Evolutionary conservation across 1,284 basidiomycete genomes (phyloP).

Genomic region (Marasmius sp.): DNA sequence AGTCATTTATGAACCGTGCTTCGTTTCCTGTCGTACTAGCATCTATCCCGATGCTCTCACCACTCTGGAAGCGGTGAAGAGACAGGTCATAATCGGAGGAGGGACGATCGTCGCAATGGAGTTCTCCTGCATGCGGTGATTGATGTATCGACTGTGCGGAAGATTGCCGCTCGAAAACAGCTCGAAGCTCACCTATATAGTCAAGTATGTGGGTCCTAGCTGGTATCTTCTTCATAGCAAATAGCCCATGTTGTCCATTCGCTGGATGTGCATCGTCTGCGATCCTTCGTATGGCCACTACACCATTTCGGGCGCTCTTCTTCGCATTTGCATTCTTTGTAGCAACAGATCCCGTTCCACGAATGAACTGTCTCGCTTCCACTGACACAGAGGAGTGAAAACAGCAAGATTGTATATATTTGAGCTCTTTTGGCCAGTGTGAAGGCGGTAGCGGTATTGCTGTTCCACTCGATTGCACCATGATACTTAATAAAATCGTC

Average conservation of each 20-base stretch:
- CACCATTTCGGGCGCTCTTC: slow-evolving; percentile 16
- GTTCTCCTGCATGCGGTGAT: slow-evolving; percentile 46
- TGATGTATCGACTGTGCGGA: neutral
- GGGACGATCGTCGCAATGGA: slow-evolving; percentile 74
- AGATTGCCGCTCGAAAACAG: neutral
- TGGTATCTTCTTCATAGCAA: slow-evolving; percentile 71
- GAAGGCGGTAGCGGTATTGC: slow-evolving; percentile 31
- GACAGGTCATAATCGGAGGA: slow-evolving; percentile 87
- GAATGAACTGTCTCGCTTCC: slow-evolving; percentile 33
- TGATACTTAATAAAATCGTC: neutral
- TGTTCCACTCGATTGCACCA: neutral
- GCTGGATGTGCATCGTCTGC: slow-evolving; percentile 65
- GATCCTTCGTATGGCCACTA: slow-evolving; percentile 46
- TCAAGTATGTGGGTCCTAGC: slow-evolving; percentile 71
- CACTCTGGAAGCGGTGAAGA: slow-evolving; percentile 58
- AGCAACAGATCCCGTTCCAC: slow-evolving; percentile 16
- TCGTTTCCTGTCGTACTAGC: slow-evolving; percentile 80
- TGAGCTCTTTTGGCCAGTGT: slow-evolving; percentile 52
- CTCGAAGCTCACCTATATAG: slow-evolving; percentile 56
- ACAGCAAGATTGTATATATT: slow-evolving; percentile 41
- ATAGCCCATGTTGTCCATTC: slow-evolving; percentile 80
- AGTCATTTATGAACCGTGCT: slow-evolving; percentile 87
- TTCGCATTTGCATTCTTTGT: slow-evolving; percentile 13
- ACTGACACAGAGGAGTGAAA: slow-evolving; percentile 55
- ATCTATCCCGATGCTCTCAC: slow-evolving; percentile 67